Conservation (phyloP, 768 basidiomycete species). For the Rickenella mellea region DNA sequence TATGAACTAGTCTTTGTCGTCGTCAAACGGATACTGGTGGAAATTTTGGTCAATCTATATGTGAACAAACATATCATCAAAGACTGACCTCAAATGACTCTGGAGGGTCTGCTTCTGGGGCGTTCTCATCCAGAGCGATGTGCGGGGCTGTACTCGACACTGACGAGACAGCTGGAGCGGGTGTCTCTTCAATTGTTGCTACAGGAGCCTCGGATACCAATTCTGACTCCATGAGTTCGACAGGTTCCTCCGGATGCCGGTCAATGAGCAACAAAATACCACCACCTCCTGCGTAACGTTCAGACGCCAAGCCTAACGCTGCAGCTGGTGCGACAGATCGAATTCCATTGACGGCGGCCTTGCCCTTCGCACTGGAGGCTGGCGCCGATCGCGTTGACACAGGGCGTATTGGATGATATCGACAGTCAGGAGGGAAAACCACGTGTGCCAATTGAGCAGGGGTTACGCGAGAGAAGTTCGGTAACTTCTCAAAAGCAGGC, state of each 20-base stretch:
- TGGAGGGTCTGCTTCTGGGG: slow-evolving; percentile 68
- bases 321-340: slow-evolving; percentile 11
- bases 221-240: slow-evolving; percentile 62
- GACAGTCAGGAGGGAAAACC: slow-evolving; percentile 65
- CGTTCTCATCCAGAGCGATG: slow-evolving; percentile 61
- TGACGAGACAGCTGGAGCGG: slow-evolving; percentile 22
- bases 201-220: slow-evolving; percentile 30
- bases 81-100: slow-evolving; percentile 71
- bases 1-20: slow-evolving; percentile 35
- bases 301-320: slow-evolving; percentile 29
- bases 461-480: slow-evolving; percentile 89
- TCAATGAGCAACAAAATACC: slow-evolving; percentile 84
- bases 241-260: slow-evolving; percentile 55
- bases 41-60: neutral
- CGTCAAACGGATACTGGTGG: slow-evolving; percentile 67
- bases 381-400: slow-evolving; percentile 41
- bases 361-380: neutral
- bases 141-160: slow-evolving; percentile 36
- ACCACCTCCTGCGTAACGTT: slow-evolving; percentile 70
- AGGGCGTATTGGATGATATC: slow-evolving; percentile 85
- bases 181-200: slow-evolving; percentile 8
- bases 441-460: slow-evolving; percentile 83
- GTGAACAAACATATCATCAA: slow-evolving; percentile 3
- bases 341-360: slow-evolving; percentile 2
- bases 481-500: slow-evolving; percentile 60